phyloP scores from a whole-genome alignment of 768 basidiomycete species.

The Mycena galericulata region DNA sequence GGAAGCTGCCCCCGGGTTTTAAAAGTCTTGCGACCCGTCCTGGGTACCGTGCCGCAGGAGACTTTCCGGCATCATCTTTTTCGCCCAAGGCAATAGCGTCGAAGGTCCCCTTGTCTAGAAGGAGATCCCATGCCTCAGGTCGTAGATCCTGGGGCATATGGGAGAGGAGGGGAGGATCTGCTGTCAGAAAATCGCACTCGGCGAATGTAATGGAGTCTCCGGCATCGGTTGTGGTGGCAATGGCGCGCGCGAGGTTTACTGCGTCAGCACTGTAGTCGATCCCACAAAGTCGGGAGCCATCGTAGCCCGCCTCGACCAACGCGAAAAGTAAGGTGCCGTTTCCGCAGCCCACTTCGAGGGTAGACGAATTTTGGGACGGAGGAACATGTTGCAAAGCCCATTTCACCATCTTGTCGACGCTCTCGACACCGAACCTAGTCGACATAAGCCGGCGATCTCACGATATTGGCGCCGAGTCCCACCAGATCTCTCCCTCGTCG shows the following conservation, averaged over 20 bases:
- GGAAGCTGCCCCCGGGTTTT: conserved; percentile 74
- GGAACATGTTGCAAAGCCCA: conserved; percentile 74
- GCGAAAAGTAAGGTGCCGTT: conserved; percentile 84
- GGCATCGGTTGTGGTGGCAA: conserved; percentile 59
- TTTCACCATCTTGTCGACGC: conserved; percentile 81
- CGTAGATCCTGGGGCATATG: conserved; percentile 33
- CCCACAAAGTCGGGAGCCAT: conserved; percentile 63
- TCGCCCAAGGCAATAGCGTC: conserved; percentile 84
- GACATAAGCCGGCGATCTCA: neutral
- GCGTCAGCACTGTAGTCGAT: conserved; percentile 86
- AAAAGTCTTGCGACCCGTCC: conserved; percentile 65
- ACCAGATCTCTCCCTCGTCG: conserved; percentile 92
- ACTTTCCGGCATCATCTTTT: conserved; percentile 64
- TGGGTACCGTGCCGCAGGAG: conserved; percentile 73
- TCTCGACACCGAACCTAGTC: conserved; percentile 83
- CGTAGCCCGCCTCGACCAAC: conserved; percentile 75
- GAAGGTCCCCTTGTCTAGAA: conserved; percentile 91
- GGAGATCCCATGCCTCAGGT: conserved; percentile 70
- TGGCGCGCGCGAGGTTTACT: conserved; percentile 68
- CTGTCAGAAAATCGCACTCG: conserved; percentile 73
- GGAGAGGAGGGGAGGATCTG: conserved; percentile 56
- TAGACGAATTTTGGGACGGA: conserved; percentile 55
- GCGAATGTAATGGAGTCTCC: conserved; percentile 63
- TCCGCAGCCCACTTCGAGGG: conserved; percentile 85
- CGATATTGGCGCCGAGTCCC: conserved; percentile 15